A percentile compares a stretch with the other conserved stretches of the same genome.
Evolutionary conservation across 139 green algal genomes (phyloP).

Genomic region (Astrephomene gubernaculifera): DNA sequence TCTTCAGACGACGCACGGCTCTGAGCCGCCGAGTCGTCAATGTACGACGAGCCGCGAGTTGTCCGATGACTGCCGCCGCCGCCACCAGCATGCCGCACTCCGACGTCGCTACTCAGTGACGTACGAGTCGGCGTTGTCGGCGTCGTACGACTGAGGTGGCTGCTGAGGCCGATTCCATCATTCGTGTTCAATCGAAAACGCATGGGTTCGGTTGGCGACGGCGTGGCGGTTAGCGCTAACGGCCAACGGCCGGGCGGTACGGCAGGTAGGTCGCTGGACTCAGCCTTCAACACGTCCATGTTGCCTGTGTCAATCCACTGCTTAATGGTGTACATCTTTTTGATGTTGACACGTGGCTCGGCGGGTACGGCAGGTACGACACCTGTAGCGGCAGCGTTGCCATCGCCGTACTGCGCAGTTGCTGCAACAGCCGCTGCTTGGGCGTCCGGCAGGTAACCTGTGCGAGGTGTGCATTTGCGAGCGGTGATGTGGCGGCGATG

Average conservation of each 20-base stretch:
- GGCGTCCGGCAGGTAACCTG: conserved; percentile 34
- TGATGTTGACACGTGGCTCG: conserved; percentile 29
- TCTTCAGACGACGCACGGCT: conserved; percentile 4
- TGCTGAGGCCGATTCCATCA: background rate
- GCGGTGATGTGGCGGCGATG: no score
- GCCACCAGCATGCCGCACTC: no score
- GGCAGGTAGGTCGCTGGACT: no score
- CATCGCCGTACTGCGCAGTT: background rate
- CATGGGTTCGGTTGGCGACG: background rate
- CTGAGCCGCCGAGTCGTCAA: conserved; percentile 39
- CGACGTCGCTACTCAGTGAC: no score
- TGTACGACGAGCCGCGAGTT: background rate
- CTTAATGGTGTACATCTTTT: conserved; percentile 44
- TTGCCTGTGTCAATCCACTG: conserved; percentile 45
- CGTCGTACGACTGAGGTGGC: no score
- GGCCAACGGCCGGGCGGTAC: no score
- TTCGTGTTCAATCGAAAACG: background rate
- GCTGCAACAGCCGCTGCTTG: background rate
- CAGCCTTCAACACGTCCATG: conserved; percentile 3
- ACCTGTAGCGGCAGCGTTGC: background rate
- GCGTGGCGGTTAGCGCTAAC: no score
- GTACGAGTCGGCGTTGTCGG: no score
- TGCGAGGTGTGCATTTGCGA: no score
- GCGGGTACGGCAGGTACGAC: no score
- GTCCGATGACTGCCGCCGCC: no score